A percentile compares a stretch with the other conserved stretches of the same genome.
Conservation (phyloP, 2,329 filamentous ascomycete species). For the Stylonectria norvegica region DNA sequence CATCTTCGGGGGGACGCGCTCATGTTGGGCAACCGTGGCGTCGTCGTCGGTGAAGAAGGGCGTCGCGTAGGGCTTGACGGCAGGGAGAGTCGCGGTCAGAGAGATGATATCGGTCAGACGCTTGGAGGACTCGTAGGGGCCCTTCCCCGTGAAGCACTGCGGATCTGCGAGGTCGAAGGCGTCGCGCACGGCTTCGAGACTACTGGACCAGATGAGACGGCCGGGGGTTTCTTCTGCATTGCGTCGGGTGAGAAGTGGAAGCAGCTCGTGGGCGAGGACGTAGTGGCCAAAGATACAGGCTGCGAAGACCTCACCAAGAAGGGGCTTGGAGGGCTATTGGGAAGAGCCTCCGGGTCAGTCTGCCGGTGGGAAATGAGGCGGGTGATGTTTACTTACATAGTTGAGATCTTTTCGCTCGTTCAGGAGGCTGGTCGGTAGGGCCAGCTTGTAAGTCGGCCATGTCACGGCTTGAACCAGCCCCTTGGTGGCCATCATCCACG, state of each 20-base stretch:
- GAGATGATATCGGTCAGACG: conserved; percentile 79
- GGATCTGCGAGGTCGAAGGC: conserved; percentile 67
- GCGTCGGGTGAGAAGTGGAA: conserved; percentile 63
- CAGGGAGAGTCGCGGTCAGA: conserved; percentile 68
- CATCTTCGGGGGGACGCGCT: conserved; percentile 51
- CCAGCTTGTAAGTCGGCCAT: conserved; percentile 74
- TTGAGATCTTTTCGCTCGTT: conserved; percentile 36
- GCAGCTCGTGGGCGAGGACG: conserved; percentile 75
- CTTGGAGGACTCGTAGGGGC: conserved; percentile 83
- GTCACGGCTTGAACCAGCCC: conserved; percentile 67
- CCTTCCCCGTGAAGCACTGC: conserved; percentile 61
- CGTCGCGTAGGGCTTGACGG: conserved; percentile 54
- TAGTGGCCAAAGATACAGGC: conserved; percentile 97
- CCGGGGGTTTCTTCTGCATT: conserved; percentile 43
- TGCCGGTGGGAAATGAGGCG: not conserved
- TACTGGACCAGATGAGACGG: conserved; percentile 83
- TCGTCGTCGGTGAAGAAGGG: conserved; percentile 49
- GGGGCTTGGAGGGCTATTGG: conserved; percentile 48
- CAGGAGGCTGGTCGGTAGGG: conserved; percentile 46
- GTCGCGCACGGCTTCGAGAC: conserved; percentile 61
- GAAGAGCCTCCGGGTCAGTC: conserved; percentile 3
- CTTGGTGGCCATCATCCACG: conserved; percentile 50
- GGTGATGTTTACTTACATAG: conserved; percentile 29
- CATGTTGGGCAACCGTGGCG: conserved; percentile 17
- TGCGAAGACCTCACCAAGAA: conserved; percentile 78